These are phyloP conservation scores for Saccharomycopsis crataegensis DNA, from an alignment of 1,139 yeast species.

Conservation along the genomic window DNA sequence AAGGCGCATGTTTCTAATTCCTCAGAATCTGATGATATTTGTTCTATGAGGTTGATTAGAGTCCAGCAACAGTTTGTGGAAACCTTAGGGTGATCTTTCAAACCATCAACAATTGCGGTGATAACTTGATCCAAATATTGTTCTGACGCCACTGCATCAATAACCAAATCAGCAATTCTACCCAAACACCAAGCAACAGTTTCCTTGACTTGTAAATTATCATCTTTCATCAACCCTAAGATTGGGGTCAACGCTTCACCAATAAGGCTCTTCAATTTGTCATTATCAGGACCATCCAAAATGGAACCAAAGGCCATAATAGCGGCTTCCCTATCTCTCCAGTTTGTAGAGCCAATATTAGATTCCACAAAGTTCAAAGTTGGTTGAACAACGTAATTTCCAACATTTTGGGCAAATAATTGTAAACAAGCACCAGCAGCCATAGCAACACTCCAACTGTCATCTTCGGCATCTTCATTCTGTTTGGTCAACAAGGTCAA, in stretches of 20 bases:
- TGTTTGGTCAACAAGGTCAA: conserved; percentile 75
- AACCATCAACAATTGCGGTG: conserved; percentile 66
- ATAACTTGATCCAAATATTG: conserved; percentile 62
- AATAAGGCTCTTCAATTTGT: conserved; percentile 58
- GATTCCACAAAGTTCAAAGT: conserved; percentile 77
- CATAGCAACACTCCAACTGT: conserved; percentile 97
- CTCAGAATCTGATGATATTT: conserved; percentile 45
- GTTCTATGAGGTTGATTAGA: conserved; percentile 83
- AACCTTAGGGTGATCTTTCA: conserved; percentile 85
- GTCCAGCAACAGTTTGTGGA: conserved; percentile 98
- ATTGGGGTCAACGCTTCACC: conserved; percentile 80
- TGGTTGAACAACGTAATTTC: conserved; percentile 77
- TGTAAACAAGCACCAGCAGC: conserved; percentile 98
- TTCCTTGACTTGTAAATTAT: conserved; percentile 79
- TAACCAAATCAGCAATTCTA: conserved; percentile 82
- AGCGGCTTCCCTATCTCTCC: conserved; percentile 95
- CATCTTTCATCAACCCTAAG: conserved; percentile 63
- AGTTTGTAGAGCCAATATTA: conserved; percentile 51
- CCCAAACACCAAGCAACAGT: conserved; percentile 99
- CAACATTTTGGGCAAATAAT: conserved; percentile 85
- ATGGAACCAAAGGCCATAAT: conserved; percentile 99
- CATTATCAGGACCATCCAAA: conserved; percentile 86
- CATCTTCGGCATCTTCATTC: conserved; percentile 84
- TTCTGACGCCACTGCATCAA: conserved; percentile 65
- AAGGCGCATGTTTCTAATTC: conserved; percentile 52